Percentiles rank a stretch among this genome's conserved stretches.
Evolutionary conservation across 2,329 filamentous ascomycete species (phyloP).

Genomic region (Arachnomyces sp.): DNA sequence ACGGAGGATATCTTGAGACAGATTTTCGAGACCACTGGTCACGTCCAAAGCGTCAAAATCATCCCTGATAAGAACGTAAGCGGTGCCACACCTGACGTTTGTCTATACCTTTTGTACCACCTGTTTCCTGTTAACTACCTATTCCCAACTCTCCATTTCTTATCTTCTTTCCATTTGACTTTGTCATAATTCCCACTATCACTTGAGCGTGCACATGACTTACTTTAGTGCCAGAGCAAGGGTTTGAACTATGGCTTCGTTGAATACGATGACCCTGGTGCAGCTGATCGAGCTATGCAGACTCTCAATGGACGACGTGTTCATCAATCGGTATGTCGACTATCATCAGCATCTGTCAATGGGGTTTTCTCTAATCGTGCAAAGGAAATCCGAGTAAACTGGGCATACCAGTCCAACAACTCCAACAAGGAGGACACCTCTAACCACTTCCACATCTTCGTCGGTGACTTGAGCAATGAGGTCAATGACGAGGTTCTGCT

Average conservation of each 20-base stretch:
- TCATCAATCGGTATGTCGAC: constrained; percentile 72
- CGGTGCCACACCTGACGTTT: constrained; percentile 19
- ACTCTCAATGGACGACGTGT: constrained; percentile 92
- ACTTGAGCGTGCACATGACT: constrained; percentile 9
- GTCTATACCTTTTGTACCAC: constrained; percentile 12
- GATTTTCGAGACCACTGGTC: constrained; percentile 97
- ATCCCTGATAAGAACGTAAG: constrained; percentile 99
- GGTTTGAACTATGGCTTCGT: constrained; percentile 99
- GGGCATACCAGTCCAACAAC: constrained; percentile 97
- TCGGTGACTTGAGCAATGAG: constrained; percentile 94
- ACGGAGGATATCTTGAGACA: constrained; percentile 94
- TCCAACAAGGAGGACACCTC: constrained; percentile 94
- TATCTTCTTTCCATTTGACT: constrained; percentile 5
- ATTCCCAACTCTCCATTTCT: neutral
- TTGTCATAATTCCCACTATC: neutral
- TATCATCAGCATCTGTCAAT: neutral
- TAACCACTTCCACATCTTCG: constrained; percentile 97
- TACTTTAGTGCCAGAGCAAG: constrained; percentile 59
- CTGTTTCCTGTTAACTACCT: constrained; percentile 3
- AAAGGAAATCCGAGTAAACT: constrained; percentile 97
- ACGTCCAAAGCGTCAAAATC: constrained; percentile 98
- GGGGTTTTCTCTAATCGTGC: neutral
- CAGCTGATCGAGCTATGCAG: constrained; percentile 93
- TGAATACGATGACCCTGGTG: constrained; percentile 95
- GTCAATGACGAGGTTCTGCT: constrained; percentile 93